A percentile compares a stretch with the other conserved stretches of the same genome.
phyloP scores from a whole-genome alignment of 192 early-diverging fungal genomes.

The Linnemannia schmuckeri region DNA sequence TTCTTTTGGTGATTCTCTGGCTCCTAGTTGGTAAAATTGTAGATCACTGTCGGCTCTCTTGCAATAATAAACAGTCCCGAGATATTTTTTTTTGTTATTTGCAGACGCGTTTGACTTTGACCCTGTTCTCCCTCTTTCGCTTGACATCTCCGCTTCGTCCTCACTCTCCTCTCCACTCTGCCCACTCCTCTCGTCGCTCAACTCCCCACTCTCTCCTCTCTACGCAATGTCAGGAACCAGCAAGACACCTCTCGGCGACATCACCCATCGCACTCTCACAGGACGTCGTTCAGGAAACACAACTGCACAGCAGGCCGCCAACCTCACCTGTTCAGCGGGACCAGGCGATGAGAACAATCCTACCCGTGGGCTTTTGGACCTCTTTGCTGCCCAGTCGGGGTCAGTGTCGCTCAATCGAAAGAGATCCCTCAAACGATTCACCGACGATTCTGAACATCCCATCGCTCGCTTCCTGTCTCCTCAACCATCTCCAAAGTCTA shows the following conservation, averaged over 20 bases:
- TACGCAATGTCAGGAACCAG: background rate
- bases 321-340: conserved; percentile 17
- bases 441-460: conserved; percentile 16
- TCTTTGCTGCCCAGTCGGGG: conserved; percentile 43
- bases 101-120: conserved; percentile 11
- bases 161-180: background rate
- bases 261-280: conserved; percentile 30
- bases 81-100: background rate
- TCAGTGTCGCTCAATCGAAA: conserved; percentile 25
- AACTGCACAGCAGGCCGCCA: background rate
- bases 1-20: no score
- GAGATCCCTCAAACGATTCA: conserved; percentile 33
- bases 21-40: background rate
- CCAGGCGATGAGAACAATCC: conserved; percentile 47
- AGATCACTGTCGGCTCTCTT: no score
- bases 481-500: background rate
- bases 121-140: background rate
- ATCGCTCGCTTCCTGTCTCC: background rate
- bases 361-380: conserved; percentile 32
- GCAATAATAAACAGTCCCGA: background rate
- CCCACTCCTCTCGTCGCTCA: background rate
- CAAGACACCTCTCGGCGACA: conserved; percentile 45
- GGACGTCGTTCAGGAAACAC: conserved; percentile 26
- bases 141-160: background rate
- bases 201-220: background rate